Percentiles rank a stretch among this genome's conserved stretches.
Evolutionary conservation across 176 grass and related monocot species (phyloP).

Genomic region (Phyllostachys edulis): DNA sequence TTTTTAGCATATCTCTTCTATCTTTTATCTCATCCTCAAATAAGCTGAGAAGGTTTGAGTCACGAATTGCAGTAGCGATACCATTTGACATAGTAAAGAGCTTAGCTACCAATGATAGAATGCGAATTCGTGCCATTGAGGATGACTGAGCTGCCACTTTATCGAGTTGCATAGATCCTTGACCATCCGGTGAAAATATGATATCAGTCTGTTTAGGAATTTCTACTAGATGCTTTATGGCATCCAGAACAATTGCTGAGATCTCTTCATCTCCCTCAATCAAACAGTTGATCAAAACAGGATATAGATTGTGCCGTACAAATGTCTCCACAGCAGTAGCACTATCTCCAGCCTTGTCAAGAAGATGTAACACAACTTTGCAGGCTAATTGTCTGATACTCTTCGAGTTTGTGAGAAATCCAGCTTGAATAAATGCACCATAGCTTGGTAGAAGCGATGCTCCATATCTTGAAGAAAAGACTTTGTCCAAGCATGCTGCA

Average conservation of each 20-base stretch:
- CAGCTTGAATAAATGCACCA: slow-evolving; percentile 67
- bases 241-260: slow-evolving; percentile 51
- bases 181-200: slow-evolving; percentile 68
- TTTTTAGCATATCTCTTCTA: slow-evolving; percentile 69
- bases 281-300: slow-evolving; percentile 76
- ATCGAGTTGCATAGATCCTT: slow-evolving; percentile 59
- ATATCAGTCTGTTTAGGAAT: slow-evolving; percentile 61
- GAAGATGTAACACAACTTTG: slow-evolving; percentile 70
- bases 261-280: slow-evolving; percentile 78
- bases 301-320: slow-evolving; percentile 72
- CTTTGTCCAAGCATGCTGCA: slow-evolving; percentile 76
- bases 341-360: slow-evolving; percentile 57
- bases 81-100: slow-evolving; percentile 68
- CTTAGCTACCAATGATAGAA: slow-evolving; percentile 85
- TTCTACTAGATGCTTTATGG: slow-evolving; percentile 64
- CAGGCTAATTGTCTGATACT: slow-evolving; percentile 75
- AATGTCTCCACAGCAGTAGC: slow-evolving; percentile 54
- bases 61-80: slow-evolving; percentile 57
- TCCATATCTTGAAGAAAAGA: slow-evolving; percentile 79
- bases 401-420: slow-evolving; percentile 62
- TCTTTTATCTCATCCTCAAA: slow-evolving; percentile 90
- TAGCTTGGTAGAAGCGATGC: slow-evolving; percentile 61
- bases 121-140: slow-evolving; percentile 58
- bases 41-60: slow-evolving; percentile 75
- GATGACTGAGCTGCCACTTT: slow-evolving; percentile 66